phyloP scores from a whole-genome alignment of 352 stramenopile genomes.

The Albugo laibachii region DNA sequence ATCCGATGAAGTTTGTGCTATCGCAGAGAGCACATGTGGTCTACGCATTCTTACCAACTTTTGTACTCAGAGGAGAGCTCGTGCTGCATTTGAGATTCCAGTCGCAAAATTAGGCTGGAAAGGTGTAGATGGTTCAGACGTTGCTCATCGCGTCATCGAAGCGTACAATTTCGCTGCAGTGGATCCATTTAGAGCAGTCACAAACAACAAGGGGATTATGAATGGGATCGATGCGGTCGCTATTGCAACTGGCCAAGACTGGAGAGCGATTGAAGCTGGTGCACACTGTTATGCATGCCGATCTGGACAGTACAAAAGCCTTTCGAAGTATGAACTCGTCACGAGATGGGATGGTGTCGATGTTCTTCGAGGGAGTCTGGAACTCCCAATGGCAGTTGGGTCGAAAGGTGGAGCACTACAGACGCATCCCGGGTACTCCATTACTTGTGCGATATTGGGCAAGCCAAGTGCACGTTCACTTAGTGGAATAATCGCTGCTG shows the following conservation, averaged over 20 bases:
- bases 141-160: slow-evolving; percentile 60
- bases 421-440: slow-evolving; percentile 59
- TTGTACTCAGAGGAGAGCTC: slow-evolving; percentile 61
- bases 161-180: slow-evolving; percentile 71
- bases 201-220: slow-evolving; percentile 83
- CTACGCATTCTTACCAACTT: slow-evolving; percentile 81
- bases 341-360: slow-evolving; percentile 14
- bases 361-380: slow-evolving; percentile 44
- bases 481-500: slow-evolving; percentile 50
- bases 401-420: slow-evolving; percentile 66
- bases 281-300: slow-evolving; percentile 68
- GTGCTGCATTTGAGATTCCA: slow-evolving; percentile 49
- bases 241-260: slow-evolving; percentile 70
- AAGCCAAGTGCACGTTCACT: slow-evolving; percentile 39
- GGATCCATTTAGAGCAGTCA: slow-evolving; percentile 69
- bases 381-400: slow-evolving; percentile 63
- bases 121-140: slow-evolving; percentile 44
- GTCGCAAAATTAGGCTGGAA: slow-evolving; percentile 59
- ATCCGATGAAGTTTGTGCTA: slow-evolving; percentile 38
- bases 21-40: slow-evolving; percentile 40
- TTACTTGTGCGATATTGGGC: slow-evolving; percentile 57
- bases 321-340: slow-evolving; percentile 51
- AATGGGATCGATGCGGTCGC: slow-evolving; percentile 71
- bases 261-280: slow-evolving; percentile 60
- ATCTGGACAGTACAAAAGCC: slow-evolving; percentile 52